Evolutionary conservation across 2,329 filamentous ascomycete species (phyloP).

Genomic region (Pseudocercospora macadamiae): DNA sequence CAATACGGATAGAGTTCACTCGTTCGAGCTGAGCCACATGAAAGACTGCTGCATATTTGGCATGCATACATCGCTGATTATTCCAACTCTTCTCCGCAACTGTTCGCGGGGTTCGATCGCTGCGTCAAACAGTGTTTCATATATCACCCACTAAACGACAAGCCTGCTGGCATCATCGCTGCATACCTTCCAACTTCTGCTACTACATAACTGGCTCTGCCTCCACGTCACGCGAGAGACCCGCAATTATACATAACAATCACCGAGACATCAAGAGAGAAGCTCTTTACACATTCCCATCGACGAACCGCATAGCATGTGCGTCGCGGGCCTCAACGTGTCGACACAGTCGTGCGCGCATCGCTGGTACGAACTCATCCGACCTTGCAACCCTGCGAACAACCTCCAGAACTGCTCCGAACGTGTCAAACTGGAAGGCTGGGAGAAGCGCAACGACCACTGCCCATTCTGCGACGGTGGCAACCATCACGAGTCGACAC

Average conservation of each 20-base stretch:
- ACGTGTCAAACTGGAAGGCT: conserved; percentile 51
- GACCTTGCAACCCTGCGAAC: conserved; percentile 46
- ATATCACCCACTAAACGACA: conserved; percentile 5
- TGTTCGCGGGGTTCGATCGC: background rate
- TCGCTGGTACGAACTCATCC: conserved; percentile 54
- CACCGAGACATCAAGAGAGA: background rate
- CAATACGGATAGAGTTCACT: background rate
- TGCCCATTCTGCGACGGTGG: conserved; percentile 51
- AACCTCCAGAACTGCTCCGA: conserved; percentile 52
- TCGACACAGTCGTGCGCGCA: conserved; percentile 51
- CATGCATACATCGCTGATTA: conserved; percentile 9
- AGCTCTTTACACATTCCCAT: background rate
- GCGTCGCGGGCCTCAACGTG: conserved; percentile 54
- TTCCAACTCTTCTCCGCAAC: conserved; percentile 2
- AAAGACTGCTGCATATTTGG: conserved; percentile 2
- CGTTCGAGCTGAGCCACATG: conserved; percentile 6
- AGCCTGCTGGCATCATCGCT: conserved; percentile 6
- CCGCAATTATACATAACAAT: background rate
- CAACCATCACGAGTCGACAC: conserved; percentile 47
- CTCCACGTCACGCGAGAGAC: conserved; percentile 1
- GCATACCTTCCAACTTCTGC: background rate
- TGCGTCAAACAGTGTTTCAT: conserved; percentile 6
- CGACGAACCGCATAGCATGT: conserved; percentile 43
- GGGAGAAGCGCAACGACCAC: conserved; percentile 52
- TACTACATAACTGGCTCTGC: background rate